Conservation (phyloP, 345 rosid genomes). For the Bruguiera parviflora region DNA sequence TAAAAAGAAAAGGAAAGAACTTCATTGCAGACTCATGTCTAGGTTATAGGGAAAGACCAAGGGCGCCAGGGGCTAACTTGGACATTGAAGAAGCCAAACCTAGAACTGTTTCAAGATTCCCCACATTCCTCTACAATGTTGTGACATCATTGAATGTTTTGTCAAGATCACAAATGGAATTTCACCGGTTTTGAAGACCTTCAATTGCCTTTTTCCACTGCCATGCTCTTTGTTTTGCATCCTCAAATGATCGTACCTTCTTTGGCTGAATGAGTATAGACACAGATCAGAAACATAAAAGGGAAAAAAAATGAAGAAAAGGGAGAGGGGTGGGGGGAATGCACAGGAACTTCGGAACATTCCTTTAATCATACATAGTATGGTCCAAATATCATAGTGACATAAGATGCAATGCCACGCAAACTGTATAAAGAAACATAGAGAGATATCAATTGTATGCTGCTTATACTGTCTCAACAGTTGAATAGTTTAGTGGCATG, state of each 20-base stretch:
- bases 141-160: constrained; percentile 24
- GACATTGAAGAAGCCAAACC: constrained; percentile 22
- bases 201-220: constrained; percentile 97
- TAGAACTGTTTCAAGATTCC: constrained; percentile 13
- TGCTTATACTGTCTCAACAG: background rate
- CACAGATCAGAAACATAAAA: constrained; percentile 14
- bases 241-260: constrained; percentile 91
- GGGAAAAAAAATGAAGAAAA: background rate
- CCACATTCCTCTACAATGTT: constrained; percentile 23
- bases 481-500: no score
- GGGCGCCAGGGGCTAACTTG: background rate
- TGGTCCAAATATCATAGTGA: no score
- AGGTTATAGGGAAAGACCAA: background rate
- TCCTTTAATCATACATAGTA: no score
- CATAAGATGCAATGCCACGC: constrained; percentile 4
- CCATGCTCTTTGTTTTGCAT: constrained; percentile 85
- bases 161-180: constrained; percentile 8
- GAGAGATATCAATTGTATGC: no score
- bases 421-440: background rate
- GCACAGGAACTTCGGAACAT: no score
- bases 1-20: background rate
- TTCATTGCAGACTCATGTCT: constrained; percentile 7
- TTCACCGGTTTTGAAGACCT: constrained; percentile 78
- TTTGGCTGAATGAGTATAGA: constrained; percentile 63
- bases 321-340: background rate